Evolutionary conservation across 768 basidiomycete genomes (phyloP).

Genomic region (Amyloporia xantha): DNA sequence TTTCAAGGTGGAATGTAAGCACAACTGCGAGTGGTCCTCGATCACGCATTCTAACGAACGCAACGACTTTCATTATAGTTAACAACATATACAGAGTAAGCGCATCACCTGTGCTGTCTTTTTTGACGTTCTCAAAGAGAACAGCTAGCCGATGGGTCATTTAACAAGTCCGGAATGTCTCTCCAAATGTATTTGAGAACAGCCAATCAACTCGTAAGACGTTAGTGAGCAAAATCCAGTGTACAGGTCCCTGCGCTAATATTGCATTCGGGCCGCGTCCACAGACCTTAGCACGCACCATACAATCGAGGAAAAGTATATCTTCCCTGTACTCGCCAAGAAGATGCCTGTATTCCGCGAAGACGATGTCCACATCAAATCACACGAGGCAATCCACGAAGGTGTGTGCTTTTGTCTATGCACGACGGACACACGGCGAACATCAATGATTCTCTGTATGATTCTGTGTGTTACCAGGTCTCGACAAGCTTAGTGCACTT

Average conservation of each 20-base stretch:
- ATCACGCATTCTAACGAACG: neutral
- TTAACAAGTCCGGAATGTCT: constrained; percentile 36
- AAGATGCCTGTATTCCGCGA: constrained; percentile 42
- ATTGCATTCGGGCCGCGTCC: too few relatives aligned
- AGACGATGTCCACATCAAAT: constrained; percentile 39
- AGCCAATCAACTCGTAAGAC: constrained; percentile 32
- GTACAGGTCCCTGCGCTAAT: neutral
- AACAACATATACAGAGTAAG: too few relatives aligned
- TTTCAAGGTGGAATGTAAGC: constrained; percentile 46
- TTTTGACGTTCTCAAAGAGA: too few relatives aligned
- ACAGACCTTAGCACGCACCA: constrained; percentile 51
- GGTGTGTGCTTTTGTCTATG: constrained; percentile 24
- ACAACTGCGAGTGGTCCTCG: neutral
- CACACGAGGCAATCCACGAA: constrained; percentile 49
- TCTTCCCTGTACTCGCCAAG: constrained; percentile 47
- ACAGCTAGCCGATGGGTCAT: constrained; percentile 50
- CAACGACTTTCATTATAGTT: too few relatives aligned
- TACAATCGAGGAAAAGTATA: constrained; percentile 43
- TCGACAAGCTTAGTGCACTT: constrained; percentile 36
- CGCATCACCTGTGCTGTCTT: too few relatives aligned
- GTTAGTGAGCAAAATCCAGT: constrained; percentile 30
- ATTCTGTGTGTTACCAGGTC: constrained; percentile 35
- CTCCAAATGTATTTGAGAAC: constrained; percentile 36
- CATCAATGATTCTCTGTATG: neutral
- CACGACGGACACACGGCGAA: too few relatives aligned